A percentile compares a stretch with the other conserved stretches of the same genome.
Evolutionary conservation across 345 rosid genomes (phyloP).

Genomic region (Populus simonii): DNA sequence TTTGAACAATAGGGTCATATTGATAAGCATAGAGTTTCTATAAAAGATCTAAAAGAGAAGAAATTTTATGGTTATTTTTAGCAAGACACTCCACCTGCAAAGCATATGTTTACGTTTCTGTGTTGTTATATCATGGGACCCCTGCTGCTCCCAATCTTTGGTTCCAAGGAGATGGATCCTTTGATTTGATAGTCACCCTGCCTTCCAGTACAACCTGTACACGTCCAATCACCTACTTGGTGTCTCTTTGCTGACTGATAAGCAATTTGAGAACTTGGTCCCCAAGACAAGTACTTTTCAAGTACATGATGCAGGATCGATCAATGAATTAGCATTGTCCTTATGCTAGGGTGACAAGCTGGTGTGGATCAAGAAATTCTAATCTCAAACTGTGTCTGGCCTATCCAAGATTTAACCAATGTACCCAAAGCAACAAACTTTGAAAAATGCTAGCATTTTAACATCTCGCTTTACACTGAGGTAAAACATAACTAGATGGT

Average conservation of each 20-base stretch:
- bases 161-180: background rate
- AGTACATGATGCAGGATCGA: background rate
- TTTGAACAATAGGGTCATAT: background rate
- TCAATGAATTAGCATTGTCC: background rate
- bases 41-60: background rate
- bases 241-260: background rate
- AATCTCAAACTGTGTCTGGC: background rate
- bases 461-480: background rate
- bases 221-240: background rate
- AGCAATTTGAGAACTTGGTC: background rate
- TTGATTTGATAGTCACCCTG: background rate
- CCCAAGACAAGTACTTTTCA: background rate
- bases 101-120: background rate
- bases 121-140: background rate
- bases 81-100: no score
- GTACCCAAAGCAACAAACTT: background rate
- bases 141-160: background rate
- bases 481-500: background rate
- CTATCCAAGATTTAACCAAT: background rate
- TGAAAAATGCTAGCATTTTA: background rate
- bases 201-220: background rate
- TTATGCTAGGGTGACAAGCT: background rate
- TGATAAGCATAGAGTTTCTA: background rate
- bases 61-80: no score
- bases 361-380: background rate